A percentile compares a stretch with the other conserved stretches of the same genome.
phyloP scores from a whole-genome alignment of 2,329 filamentous ascomycete genomes.

The Nemania diffusa region DNA sequence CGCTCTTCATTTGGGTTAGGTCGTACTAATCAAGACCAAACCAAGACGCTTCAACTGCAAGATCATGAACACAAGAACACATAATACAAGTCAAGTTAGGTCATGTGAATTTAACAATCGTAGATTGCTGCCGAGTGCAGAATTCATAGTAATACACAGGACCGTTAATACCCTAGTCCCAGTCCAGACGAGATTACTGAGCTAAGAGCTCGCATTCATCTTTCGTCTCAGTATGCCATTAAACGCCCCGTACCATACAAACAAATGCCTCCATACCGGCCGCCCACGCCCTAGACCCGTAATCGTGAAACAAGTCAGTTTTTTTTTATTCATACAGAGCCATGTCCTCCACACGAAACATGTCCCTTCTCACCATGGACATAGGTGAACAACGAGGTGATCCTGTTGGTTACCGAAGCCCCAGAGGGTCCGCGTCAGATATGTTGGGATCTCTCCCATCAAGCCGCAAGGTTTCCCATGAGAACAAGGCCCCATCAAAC shows the following conservation, averaged over 20 bases:
- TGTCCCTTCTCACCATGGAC: constrained; percentile 8
- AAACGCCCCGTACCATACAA: neutral
- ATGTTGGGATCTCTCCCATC: neutral
- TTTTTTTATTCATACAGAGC: constrained; percentile 34
- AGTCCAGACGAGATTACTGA: neutral
- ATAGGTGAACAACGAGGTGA: constrained; percentile 7
- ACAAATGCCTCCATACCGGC: constrained; percentile 22
- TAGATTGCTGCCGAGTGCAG: neutral
- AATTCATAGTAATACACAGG: constrained; percentile 15
- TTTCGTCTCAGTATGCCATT: constrained; percentile 7
- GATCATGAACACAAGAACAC: neutral
- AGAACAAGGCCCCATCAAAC: neutral
- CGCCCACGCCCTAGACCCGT: constrained; percentile 3
- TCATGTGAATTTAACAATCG: neutral
- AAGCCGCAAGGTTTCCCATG: neutral
- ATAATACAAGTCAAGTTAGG: neutral
- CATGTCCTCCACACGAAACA: constrained; percentile 9
- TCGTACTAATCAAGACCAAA: neutral
- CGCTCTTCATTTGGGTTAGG: no score
- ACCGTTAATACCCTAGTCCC: neutral
- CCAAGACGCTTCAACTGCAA: neutral
- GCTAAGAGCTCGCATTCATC: neutral
- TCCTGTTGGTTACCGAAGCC: no score
- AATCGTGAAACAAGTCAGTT: constrained; percentile 9
- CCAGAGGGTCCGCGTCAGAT: neutral